These are phyloP conservation scores for Boeremia lycopersici DNA, from an alignment of 2,329 filamentous ascomycete genomes.

Conservation along the genomic window DNA sequence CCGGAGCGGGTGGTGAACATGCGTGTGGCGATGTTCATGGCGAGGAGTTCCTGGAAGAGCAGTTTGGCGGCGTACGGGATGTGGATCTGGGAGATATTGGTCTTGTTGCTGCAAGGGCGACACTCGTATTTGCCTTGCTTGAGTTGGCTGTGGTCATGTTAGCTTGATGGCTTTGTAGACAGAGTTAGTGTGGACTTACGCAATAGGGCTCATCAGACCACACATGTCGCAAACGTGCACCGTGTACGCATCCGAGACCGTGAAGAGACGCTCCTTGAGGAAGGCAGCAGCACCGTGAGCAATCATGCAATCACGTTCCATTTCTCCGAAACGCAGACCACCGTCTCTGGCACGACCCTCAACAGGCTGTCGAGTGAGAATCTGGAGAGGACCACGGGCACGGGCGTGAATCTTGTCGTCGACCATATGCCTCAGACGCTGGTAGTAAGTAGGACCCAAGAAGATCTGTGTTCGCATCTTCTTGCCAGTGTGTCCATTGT, in stretches of 20 bases:
- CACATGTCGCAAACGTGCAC: slow-evolving; percentile 99
- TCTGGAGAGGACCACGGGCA: slow-evolving; percentile 93
- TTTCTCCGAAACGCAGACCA: slow-evolving; percentile 98
- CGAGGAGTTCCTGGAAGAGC: slow-evolving; percentile 95
- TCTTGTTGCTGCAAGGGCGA: slow-evolving; percentile 98
- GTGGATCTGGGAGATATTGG: slow-evolving; percentile 95
- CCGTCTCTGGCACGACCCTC: slow-evolving; percentile 98
- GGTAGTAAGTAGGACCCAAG: slow-evolving; percentile 97
- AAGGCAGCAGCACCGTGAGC: slow-evolving; percentile 97
- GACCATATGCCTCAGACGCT: slow-evolving; percentile 98
- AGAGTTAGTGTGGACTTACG: slow-evolving; percentile 68
- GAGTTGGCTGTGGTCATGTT: slow-evolving; percentile 68
- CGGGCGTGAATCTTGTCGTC: slow-evolving; percentile 99
- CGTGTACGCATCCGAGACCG: slow-evolving; percentile 96
- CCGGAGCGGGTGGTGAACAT: slow-evolving; percentile 92
- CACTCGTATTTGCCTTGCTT: slow-evolving; percentile 97
- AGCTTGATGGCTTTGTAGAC: slow-evolving; percentile 13
- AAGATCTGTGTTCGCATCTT: slow-evolving; percentile 96
- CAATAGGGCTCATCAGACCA: slow-evolving; percentile 97
- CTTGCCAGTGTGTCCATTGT: slow-evolving; percentile 94
- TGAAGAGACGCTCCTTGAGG: slow-evolving; percentile 95
- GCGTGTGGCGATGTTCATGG: slow-evolving; percentile 97
- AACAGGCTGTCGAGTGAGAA: slow-evolving; percentile 94
- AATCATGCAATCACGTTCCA: slow-evolving; percentile 99
- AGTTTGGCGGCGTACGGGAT: slow-evolving; percentile 98